Evolutionary conservation across 2,329 filamentous ascomycete genomes (phyloP).

Genomic region (Daldinia sp.): DNA sequence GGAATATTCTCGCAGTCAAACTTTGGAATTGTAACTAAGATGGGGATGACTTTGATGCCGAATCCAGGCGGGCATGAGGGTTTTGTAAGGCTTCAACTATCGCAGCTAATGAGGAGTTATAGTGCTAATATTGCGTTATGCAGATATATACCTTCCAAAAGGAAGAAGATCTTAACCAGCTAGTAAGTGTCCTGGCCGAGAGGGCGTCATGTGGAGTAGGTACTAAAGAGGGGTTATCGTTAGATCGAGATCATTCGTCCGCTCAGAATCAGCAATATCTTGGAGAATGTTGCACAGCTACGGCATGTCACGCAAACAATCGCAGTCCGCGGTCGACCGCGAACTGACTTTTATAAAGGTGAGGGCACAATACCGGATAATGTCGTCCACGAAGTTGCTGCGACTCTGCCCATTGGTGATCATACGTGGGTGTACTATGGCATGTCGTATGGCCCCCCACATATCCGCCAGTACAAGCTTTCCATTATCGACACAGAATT

Average conservation of each 20-base stretch:
- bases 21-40: constrained; percentile 65
- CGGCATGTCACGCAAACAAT: constrained; percentile 54
- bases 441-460: constrained; percentile 52
- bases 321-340: constrained; percentile 53
- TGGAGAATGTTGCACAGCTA: constrained; percentile 56
- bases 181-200: constrained; percentile 50
- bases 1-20: constrained; percentile 64
- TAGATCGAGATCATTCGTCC: constrained; percentile 62
- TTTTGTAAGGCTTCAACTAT: constrained; percentile 47
- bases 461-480: constrained; percentile 53
- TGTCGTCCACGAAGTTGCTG: constrained; percentile 50
- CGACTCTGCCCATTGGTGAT: constrained; percentile 50
- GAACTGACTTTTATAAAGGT: constrained; percentile 51
- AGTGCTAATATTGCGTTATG: constrained; percentile 49
- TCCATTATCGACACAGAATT: constrained; percentile 53
- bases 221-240: not conserved
- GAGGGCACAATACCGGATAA: constrained; percentile 51
- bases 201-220: not conserved
- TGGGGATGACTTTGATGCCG: constrained; percentile 65
- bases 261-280: constrained; percentile 54
- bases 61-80: constrained; percentile 62
- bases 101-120: not conserved
- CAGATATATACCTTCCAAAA: constrained; percentile 59
- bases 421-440: constrained; percentile 55
- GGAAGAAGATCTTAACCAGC: constrained; percentile 62